Base-by-base conservation (phyloP, 2,329 filamentous ascomycete species). In the Karstenula rhodostoma region DNA sequence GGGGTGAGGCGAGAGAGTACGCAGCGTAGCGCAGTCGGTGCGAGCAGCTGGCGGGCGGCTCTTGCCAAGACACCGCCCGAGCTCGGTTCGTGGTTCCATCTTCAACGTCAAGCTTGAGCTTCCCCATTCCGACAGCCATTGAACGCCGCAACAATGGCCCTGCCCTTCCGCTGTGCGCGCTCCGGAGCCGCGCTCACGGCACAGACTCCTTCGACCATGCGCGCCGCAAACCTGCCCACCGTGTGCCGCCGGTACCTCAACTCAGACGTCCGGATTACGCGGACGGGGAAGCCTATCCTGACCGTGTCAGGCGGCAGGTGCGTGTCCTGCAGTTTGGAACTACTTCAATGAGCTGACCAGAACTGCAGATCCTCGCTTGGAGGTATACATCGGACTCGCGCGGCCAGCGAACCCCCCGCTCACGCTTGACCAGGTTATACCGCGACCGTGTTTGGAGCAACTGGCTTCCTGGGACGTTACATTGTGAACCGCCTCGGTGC, bases 371-470 rank as follows among this genome's bases (percentile, higher is more conserved):
- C 91, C 67, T 92, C 92, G 68, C 86, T 96, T 67, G 93, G 93
- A 89, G 93, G 92, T 96, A 88, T 55, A 22, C 22, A 57, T 63
- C 55, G 46, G 53, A 53, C 58, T 56, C 59, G 51, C 58, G 57
- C 17, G 19, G 22, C 51, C 42, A 3, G 47, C 54, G 55, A 59
- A 57, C 57, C 61, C 57, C 52, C 60, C 69, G 69, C 74, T 75
- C 74, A 80, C 73, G 70, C 56, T 64, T 59, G 62, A 25, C 74
- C 74, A 93, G 94, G 94, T 69, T 93, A 98, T 82, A 97, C 94
- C 65, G 94, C 92, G 63, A 99, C 95, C 60, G 94, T 99, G 73
- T 99, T 99, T 82, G 95, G 95, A 81, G 95, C 95, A 75, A 97
- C 94, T 63, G 95, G 95, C 67, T 94, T 96, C 79, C 84, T 99